Evolutionary conservation across 768 basidiomycete species (phyloP).

Genomic region (Boletus rubropictus): DNA sequence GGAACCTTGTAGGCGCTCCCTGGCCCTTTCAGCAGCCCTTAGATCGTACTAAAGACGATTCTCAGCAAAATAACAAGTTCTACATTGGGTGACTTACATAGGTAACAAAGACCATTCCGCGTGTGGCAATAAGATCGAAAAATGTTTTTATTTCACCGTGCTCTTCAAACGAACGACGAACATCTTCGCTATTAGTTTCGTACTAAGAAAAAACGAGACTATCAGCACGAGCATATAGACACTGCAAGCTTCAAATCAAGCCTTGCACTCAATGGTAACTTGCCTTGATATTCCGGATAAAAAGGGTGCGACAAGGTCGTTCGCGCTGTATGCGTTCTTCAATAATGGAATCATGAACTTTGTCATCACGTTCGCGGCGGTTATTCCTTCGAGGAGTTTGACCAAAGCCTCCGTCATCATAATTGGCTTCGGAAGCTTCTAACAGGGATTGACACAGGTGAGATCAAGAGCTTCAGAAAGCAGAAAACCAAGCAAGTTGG

Average conservation of each 20-base stretch:
- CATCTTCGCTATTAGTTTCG: slow-evolving; percentile 81
- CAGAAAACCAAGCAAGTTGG: slow-evolving; percentile 35
- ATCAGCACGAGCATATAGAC: slow-evolving; percentile 9
- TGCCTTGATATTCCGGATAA: slow-evolving; percentile 98
- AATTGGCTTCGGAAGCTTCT: slow-evolving; percentile 59
- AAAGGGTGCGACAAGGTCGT: slow-evolving; percentile 90
- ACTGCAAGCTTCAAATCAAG: slow-evolving; percentile 9
- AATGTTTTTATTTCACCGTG: slow-evolving; percentile 96
- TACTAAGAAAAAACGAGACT: slow-evolving; percentile 47
- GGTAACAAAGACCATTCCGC: slow-evolving; percentile 99
- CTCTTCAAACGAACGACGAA: slow-evolving; percentile 81
- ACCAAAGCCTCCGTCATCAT: slow-evolving; percentile 48
- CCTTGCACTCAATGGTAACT: slow-evolving; percentile 36
- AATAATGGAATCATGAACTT: slow-evolving; percentile 86
- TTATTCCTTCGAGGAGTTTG: slow-evolving; percentile 41
- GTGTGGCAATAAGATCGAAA: slow-evolving; percentile 88
- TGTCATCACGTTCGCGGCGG: slow-evolving; percentile 80
- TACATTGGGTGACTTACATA: slow-evolving; percentile 62
- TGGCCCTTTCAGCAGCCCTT: slow-evolving; percentile 86
- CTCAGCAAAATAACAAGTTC: slow-evolving; percentile 11
- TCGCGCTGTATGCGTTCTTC: slow-evolving; percentile 93
- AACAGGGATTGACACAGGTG: slow-evolving; percentile 39
- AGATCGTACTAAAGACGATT: slow-evolving; percentile 68
- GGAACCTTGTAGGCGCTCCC: slow-evolving; percentile 85
- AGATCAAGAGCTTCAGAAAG: slow-evolving; percentile 47